Base-by-base conservation (phyloP, 495 filamentous ascomycete genomes). In the Penicillium pulvis region DNA sequence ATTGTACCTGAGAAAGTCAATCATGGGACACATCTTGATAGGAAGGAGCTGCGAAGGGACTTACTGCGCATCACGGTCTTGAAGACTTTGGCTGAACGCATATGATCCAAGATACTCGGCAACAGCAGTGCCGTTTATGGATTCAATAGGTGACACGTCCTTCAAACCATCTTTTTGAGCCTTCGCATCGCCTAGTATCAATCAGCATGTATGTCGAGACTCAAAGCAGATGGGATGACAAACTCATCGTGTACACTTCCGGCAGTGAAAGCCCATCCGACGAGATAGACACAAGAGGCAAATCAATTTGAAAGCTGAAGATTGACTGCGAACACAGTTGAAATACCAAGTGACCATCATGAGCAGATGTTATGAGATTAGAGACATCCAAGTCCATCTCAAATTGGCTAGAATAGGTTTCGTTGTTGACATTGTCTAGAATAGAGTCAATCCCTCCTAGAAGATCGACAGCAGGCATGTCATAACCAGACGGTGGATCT, bases 401-500 rank as follows among this genome's bases (percentile, higher is more conserved):
- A 54, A 76, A 83, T 58, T 84, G 80, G 48, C 70, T 81, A 16
- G 57, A 64, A 56, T 74, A 84, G 12, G 52, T 60, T 9, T 61
- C 57, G 20, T 35, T 60, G n/a, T 57, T 63, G 30, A 80, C 73
- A 16, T 76, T 70, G n/a, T 67, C 52, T 51, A 76, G 56, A 20
- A 86, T 77, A 2, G 56, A 31, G 35, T 76, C 71, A 23, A 87
- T 66, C 2, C 69, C 76, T 7, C 66, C 72, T 7, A 79, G 6
- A 5, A 87, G 64, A 62, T 87, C 84, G 10, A 81, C 65, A 3
- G 75, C 57, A 3, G 81, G 83, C 61, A 84, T 80, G 35, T 79
- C 75, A 65, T 87, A 87, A 16, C 74, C 76, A 16, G 71, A 53
- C 2, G 84, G 83, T 10, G 85, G 85, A 33, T 77, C 73, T 66